Evolutionary conservation across 139 green algal genomes (phyloP).

Genomic region (Haematococcus sp.): DNA sequence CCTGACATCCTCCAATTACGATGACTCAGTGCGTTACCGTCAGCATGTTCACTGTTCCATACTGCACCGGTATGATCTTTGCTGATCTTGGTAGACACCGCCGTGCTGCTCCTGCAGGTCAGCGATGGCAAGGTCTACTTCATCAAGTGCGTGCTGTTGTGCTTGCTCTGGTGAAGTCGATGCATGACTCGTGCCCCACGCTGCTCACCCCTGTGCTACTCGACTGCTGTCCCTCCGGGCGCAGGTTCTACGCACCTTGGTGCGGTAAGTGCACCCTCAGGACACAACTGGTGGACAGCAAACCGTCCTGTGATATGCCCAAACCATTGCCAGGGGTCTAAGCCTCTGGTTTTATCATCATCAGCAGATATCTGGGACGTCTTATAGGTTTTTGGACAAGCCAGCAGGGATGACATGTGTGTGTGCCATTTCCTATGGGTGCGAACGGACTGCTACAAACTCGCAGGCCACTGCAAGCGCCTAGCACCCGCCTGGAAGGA

Average conservation of each 20-base stretch:
- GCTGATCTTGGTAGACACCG: background rate
- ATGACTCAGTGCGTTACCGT: background rate
- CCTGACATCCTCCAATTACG: conserved; percentile 13
- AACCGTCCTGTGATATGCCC: no score
- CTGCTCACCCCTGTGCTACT: background rate
- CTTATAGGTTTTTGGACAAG: background rate
- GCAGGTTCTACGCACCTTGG: conserved; percentile 67
- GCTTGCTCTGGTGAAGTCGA: background rate
- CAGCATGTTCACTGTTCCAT: background rate
- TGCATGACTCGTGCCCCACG: background rate
- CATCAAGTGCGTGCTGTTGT: conserved; percentile 27
- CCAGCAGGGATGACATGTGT: background rate
- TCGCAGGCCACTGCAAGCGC: conserved; percentile 71
- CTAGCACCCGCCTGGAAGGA: conserved; percentile 57
- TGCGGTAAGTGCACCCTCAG: conserved; percentile 35
- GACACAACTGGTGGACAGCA: no score
- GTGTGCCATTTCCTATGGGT: background rate
- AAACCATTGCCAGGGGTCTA: background rate
- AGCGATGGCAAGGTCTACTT: conserved; percentile 48
- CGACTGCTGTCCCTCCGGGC: background rate
- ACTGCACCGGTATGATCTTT: background rate
- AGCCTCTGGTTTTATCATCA: background rate
- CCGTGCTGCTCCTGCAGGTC: conserved; percentile 20
- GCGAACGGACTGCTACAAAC: background rate
- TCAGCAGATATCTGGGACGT: background rate